These are phyloP conservation scores for Apophysomyces trapeziformis DNA, from an alignment of 371 early-diverging fungal species.

Conservation along the genomic window DNA sequence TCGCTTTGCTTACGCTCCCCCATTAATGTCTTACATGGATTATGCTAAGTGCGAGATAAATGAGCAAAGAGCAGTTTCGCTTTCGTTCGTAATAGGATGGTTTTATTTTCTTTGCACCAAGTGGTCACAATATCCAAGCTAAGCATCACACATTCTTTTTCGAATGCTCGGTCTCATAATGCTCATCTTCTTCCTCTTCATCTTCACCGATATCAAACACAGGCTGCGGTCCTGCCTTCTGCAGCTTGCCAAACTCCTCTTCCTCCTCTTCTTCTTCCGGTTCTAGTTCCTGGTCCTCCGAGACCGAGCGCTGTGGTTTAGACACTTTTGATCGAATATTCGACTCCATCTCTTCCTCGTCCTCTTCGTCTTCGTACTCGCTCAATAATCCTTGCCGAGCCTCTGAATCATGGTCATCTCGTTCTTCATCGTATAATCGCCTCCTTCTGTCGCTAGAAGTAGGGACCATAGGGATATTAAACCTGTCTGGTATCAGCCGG, in stretches of 20 bases:
- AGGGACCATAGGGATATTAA: conserved; percentile 41
- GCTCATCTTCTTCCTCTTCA: conserved; percentile 18
- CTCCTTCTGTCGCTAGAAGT: conserved; percentile 25
- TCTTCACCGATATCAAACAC: conserved; percentile 25
- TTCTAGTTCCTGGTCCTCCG: background rate
- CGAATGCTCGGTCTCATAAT: background rate
- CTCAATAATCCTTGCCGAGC: conserved; percentile 37
- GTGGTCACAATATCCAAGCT: too few relatives aligned
- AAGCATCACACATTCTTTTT: too few relatives aligned
- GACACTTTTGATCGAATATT: conserved; percentile 14
- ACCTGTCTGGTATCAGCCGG: conserved; percentile 43
- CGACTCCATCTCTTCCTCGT: conserved; percentile 24
- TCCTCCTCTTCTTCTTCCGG: conserved; percentile 18
- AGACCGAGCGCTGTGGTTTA: conserved; percentile 6
- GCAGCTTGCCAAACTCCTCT: conserved; percentile 28
- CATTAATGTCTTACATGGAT: too few relatives aligned
- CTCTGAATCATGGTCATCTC: conserved; percentile 30
- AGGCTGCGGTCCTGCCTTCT: conserved; percentile 14
- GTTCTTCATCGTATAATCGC: conserved; percentile 25
- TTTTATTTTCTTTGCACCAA: too few relatives aligned
- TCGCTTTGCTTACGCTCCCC: too few relatives aligned
- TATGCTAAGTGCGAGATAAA: too few relatives aligned
- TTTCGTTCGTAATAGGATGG: too few relatives aligned
- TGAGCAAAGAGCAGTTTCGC: too few relatives aligned
- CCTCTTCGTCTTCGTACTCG: conserved; percentile 25